phyloP scores from a whole-genome alignment of 169 alveolate genomes.

The Prorocentrum cordatum region DNA sequence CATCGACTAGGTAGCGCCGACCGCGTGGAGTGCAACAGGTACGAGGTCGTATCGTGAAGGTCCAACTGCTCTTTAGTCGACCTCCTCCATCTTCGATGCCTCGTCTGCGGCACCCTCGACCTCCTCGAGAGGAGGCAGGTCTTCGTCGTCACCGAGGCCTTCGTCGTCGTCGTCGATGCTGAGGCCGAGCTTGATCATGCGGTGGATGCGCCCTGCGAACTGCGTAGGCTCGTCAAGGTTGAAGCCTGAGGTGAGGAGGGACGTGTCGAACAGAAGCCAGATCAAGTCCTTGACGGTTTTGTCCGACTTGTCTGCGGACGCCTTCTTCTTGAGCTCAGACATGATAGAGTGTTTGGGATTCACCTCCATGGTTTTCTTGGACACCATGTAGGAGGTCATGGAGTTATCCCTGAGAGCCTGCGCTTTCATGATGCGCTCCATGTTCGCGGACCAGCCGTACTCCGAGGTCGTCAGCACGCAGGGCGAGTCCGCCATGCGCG shows the following conservation, averaged over 20 bases:
- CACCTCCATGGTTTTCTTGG: constrained; percentile 97
- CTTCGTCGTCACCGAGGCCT: constrained; percentile 81
- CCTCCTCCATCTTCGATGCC: constrained; percentile 94
- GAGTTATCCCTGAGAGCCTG: constrained; percentile 97
- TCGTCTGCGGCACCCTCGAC: constrained; percentile 80
- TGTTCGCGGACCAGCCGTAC: constrained; percentile 99
- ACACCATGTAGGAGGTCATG: constrained; percentile 82
- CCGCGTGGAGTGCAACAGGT: too few species aligned
- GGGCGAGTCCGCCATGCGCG: constrained; percentile 96
- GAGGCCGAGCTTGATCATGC: constrained; percentile 98
- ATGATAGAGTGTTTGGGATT: constrained; percentile 96
- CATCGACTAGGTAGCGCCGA: too few species aligned
- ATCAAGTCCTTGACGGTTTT: constrained; percentile 97
- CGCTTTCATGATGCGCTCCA: constrained; percentile 99
- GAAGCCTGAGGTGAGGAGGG: constrained; percentile 97
- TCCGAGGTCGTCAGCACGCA: constrained; percentile 98
- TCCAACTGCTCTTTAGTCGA: constrained; percentile 78
- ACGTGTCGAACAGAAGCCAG: constrained; percentile 97
- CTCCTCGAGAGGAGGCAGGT: constrained; percentile 86
- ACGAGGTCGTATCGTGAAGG: too few species aligned
- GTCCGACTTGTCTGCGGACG: too few species aligned
- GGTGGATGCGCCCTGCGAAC: constrained; percentile 96
- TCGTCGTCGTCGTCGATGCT: constrained; percentile 92
- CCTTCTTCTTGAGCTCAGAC: too few species aligned
- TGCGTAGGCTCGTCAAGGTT: constrained; percentile 97